These are phyloP conservation scores for Glycine soja DNA, from an alignment of 306 rosid genomes.

Conservation along the genomic window DNA sequence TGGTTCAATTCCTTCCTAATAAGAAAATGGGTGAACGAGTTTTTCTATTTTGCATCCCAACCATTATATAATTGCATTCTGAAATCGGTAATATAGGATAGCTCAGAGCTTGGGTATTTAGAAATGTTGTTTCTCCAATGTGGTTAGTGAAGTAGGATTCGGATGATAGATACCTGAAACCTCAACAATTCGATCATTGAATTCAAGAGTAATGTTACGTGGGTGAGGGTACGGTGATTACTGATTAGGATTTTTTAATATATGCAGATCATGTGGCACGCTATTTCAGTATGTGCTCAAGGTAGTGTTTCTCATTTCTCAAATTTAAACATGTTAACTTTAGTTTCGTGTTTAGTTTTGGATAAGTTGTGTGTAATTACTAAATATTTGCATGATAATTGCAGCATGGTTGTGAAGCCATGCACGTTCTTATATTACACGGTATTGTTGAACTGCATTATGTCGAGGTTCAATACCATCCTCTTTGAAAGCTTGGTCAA, in stretches of 20 bases:
- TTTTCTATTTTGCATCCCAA: too few relatives aligned
- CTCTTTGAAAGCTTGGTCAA: neutral
- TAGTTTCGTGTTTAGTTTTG: neutral
- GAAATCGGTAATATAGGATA: neutral
- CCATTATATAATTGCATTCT: neutral
- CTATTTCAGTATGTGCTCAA: conserved; percentile 60
- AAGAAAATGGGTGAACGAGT: neutral
- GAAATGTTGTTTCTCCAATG: neutral
- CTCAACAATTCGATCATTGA: neutral
- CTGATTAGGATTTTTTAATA: conserved; percentile 46
- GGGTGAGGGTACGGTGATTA: neutral
- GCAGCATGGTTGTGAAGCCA: neutral
- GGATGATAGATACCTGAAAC: neutral
- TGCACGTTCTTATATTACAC: neutral
- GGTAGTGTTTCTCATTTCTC: neutral
- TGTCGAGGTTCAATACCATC: neutral
- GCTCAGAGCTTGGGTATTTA: too few relatives aligned
- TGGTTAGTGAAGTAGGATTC: neutral
- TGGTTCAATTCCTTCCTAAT: too few relatives aligned
- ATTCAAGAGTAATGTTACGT: neutral
- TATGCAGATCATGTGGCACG: conserved; percentile 37
- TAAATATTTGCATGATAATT: neutral
- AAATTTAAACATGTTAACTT: neutral
- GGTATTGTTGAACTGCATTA: neutral
- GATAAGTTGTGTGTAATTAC: neutral